Conservation (phyloP, 1,139 yeast genomes). For the Hansenula lynferdii region DNA sequence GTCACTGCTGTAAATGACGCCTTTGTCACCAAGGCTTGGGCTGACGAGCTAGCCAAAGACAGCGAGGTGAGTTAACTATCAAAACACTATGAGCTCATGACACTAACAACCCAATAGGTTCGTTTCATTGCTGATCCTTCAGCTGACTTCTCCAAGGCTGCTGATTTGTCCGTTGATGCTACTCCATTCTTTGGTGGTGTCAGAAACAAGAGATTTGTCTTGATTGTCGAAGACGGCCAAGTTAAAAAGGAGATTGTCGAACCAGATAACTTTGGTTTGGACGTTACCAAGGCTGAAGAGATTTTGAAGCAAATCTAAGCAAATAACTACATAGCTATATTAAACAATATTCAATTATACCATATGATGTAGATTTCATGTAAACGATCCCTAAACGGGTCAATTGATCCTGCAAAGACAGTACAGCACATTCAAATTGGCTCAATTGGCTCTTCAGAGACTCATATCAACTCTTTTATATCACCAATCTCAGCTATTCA, state of each 20-base stretch:
- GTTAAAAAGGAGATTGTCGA: conserved; percentile 66
- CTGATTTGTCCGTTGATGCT: conserved; percentile 70
- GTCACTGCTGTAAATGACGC: conserved; percentile 83
- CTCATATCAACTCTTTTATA: too few relatives aligned
- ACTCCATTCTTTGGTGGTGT: conserved; percentile 65
- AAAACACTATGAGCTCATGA: neutral
- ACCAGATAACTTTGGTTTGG: conserved; percentile 75
- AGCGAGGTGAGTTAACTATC: conserved; percentile 4
- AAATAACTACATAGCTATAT: too few relatives aligned
- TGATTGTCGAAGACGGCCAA: conserved; percentile 68
- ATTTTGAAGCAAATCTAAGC: conserved; percentile 23
- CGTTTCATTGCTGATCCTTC: conserved; percentile 73
- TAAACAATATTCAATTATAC: too few relatives aligned
- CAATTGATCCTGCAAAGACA: too few relatives aligned
- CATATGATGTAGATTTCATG: too few relatives aligned
- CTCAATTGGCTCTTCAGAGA: too few relatives aligned
- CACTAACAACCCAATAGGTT: conserved; percentile 27
- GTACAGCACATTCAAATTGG: too few relatives aligned
- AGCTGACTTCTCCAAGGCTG: conserved; percentile 62
- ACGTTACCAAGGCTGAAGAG: conserved; percentile 45
- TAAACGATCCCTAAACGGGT: too few relatives aligned
- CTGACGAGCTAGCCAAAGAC: conserved; percentile 26
- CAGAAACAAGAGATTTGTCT: conserved; percentile 74
- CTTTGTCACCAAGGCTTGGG: conserved; percentile 83
- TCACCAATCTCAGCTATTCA: too few relatives aligned